phyloP scores from a whole-genome alignment of 768 basidiomycete species.

The Rhodotorula diobovata region DNA sequence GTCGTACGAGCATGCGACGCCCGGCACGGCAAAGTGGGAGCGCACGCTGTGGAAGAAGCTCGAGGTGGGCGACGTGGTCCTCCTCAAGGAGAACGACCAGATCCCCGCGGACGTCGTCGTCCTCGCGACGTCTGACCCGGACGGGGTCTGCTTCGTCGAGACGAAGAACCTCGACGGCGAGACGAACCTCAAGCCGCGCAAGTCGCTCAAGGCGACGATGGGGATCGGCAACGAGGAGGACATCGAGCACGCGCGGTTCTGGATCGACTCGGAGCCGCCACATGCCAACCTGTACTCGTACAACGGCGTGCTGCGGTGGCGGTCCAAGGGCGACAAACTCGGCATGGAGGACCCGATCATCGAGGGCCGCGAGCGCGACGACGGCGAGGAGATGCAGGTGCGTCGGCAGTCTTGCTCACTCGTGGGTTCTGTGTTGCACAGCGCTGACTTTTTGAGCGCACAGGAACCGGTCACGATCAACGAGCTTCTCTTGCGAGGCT shows the following conservation, averaged over 20 bases:
- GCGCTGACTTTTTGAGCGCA: too few species aligned
- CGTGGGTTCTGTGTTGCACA: too few species aligned
- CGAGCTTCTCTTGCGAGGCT: slow-evolving; percentile 85
- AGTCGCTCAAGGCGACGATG: slow-evolving; percentile 68
- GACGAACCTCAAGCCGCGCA: slow-evolving; percentile 88
- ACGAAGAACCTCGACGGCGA: slow-evolving; percentile 98
- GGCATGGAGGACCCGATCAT: slow-evolving; percentile 44
- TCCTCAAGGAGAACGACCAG: slow-evolving; percentile 88
- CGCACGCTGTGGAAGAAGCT: slow-evolving; percentile 97
- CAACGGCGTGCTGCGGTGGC: slow-evolving; percentile 74
- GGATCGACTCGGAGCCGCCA: slow-evolving; percentile 86
- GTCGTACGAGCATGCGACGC: slow-evolving; percentile 66
- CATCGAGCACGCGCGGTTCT: slow-evolving; percentile 76
- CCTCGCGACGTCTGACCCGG: slow-evolving; percentile 82
- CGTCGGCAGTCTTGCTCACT: neutral
- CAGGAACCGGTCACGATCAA: slow-evolving; percentile 67
- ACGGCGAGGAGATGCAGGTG: slow-evolving; percentile 41
- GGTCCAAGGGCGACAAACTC: slow-evolving; percentile 57
- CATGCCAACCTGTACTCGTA: slow-evolving; percentile 89
- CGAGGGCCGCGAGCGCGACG: slow-evolving; percentile 11
- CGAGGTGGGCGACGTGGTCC: slow-evolving; percentile 91
- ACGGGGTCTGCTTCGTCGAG: slow-evolving; percentile 89
- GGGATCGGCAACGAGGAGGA: slow-evolving; percentile 79
- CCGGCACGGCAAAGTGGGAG: slow-evolving; percentile 80
- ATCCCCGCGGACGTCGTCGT: slow-evolving; percentile 94